Conservation (phyloP, 2,329 filamentous ascomycete species). For the Venturia nashicola region DNA sequence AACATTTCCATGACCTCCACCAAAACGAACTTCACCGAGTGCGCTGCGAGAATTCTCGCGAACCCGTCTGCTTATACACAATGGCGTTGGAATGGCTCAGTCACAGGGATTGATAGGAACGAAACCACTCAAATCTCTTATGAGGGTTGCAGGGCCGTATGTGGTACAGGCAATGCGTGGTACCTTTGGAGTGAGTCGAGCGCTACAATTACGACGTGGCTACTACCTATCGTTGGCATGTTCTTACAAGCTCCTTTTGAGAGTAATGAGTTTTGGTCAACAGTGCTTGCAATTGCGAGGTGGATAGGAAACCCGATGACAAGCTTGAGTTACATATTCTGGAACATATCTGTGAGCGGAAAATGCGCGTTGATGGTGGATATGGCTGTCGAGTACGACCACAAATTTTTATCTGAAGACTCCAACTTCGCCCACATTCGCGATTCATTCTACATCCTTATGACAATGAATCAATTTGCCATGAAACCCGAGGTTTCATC, state of each 20-base stretch:
- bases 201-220: conserved; percentile 17
- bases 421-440: conserved; percentile 8
- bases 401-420: neutral
- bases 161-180: conserved; percentile 12
- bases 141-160: conserved; percentile 10
- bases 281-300: conserved; percentile 14
- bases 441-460: conserved; percentile 11
- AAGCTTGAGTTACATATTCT: conserved; percentile 19
- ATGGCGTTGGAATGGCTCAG: conserved; percentile 16
- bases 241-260: conserved; percentile 17
- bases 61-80: neutral
- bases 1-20: neutral
- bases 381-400: conserved; percentile 9
- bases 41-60: neutral
- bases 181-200: conserved; percentile 15
- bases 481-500: conserved; percentile 8
- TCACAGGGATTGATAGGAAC: conserved; percentile 10
- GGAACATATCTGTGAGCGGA: conserved; percentile 21
- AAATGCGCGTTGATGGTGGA: conserved; percentile 17
- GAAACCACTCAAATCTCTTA: conserved; percentile 8
- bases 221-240: conserved; percentile 15
- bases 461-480: conserved; percentile 10
- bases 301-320: conserved; percentile 20
- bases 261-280: conserved; percentile 14
- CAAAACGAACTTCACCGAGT: conserved; percentile 4